Percentiles rank a stretch among this genome's conserved stretches.
Evolutionary conservation across 2,329 filamentous ascomycete genomes (phyloP).

Genomic region (Epicoccum nigrum): DNA sequence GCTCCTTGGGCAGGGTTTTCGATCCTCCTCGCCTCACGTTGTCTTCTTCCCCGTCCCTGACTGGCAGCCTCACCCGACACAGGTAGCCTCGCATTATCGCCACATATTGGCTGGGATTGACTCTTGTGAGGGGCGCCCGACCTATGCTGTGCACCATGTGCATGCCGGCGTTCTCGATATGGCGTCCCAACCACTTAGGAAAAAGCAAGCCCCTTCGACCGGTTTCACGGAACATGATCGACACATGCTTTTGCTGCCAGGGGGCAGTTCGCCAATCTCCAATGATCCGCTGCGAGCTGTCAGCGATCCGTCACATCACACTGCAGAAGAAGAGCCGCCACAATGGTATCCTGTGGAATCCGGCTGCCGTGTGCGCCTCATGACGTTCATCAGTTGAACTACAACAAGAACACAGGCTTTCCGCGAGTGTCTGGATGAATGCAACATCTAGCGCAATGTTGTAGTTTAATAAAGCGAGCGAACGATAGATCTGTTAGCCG

Average conservation of each 20-base stretch:
- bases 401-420: background rate
- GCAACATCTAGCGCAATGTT: background rate
- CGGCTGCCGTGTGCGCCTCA: slow-evolving; percentile 7
- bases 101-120: background rate
- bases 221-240: slow-evolving; percentile 16
- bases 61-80: slow-evolving; percentile 2
- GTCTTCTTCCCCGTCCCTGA: slow-evolving; percentile 1
- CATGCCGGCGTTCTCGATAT: slow-evolving; percentile 11
- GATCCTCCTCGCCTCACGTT: slow-evolving; percentile 17
- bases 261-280: slow-evolving; percentile 18
- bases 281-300: slow-evolving; percentile 17
- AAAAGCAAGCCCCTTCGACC: slow-evolving; percentile 14
- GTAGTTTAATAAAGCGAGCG: no score
- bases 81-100: slow-evolving; percentile 4
- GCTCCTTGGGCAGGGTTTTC: slow-evolving; percentile 15
- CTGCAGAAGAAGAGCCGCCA: slow-evolving; percentile 13
- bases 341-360: slow-evolving; percentile 2
- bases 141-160: background rate
- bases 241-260: slow-evolving; percentile 18
- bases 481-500: no score
- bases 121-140: background rate
- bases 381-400: slow-evolving; percentile 2
- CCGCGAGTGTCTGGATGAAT: background rate
- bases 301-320: slow-evolving; percentile 17
- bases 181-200: slow-evolving; percentile 1